Evolutionary conservation across 768 basidiomycete species (phyloP).

Genomic region (Tricholoma hemisulphureum): DNA sequence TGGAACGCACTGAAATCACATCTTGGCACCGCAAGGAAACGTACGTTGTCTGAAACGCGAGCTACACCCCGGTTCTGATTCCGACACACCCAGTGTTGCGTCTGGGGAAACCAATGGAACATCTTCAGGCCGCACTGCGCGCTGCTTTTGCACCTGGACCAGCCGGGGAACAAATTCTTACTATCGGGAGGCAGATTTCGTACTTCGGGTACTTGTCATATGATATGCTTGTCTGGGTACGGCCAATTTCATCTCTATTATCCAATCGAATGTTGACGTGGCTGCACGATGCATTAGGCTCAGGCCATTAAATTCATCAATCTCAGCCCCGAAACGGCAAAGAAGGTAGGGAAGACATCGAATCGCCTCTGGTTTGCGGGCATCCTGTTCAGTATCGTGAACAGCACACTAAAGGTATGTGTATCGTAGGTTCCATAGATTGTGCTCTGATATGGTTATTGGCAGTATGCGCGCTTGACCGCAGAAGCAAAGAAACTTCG

Average conservation of each 20-base stretch:
- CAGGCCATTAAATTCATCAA: conserved; percentile 57
- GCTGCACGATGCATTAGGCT: conserved; percentile 41
- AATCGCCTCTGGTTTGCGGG: conserved; percentile 89
- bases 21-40: conserved; percentile 81
- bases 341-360: conserved; percentile 60
- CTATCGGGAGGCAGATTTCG: conserved; percentile 78
- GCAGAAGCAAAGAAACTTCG: conserved; percentile 58
- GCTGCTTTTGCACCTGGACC: conserved; percentile 56
- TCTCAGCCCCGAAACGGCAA: conserved; percentile 57
- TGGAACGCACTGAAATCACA: conserved; percentile 86
- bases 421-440: neutral
- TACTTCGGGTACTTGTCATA: conserved; percentile 87
- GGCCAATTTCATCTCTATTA: conserved; percentile 19
- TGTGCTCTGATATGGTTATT: neutral
- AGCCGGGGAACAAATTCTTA: conserved; percentile 69
- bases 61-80: conserved; percentile 6
- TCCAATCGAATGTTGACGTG: neutral
- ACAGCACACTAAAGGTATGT: conserved; percentile 65
- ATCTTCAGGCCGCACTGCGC: conserved; percentile 85
- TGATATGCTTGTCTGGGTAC: conserved; percentile 85
- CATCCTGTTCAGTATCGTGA: conserved; percentile 74
- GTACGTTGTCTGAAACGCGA: conserved; percentile 42
- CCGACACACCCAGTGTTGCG: conserved; percentile 66
- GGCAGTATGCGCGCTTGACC: conserved; percentile 58
- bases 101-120: conserved; percentile 91